Conservation (phyloP, 148 eudicot species). For the Rhododendron mucronatum region DNA sequence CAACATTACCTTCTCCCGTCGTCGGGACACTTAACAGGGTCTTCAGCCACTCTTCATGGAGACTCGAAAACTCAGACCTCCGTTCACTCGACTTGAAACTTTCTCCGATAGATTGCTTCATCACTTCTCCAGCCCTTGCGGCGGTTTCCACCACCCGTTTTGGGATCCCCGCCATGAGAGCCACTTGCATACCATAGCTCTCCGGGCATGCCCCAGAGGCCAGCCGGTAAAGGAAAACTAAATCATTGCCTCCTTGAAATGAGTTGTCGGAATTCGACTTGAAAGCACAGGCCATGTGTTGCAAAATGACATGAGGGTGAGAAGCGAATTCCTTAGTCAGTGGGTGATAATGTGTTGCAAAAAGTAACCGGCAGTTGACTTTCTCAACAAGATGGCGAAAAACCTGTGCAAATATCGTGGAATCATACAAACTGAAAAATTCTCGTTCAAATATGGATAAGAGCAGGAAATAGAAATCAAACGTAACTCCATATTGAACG, state of each 20-base stretch:
- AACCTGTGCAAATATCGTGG: constrained; percentile 42
- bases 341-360: constrained; percentile 96
- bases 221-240: constrained; percentile 76
- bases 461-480: background rate
- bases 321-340: constrained; percentile 89
- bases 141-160: constrained; percentile 69
- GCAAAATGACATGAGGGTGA: constrained; percentile 77
- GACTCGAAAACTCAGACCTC: constrained; percentile 75
- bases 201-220: constrained; percentile 86
- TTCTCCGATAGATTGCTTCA: constrained; percentile 62
- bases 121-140: constrained; percentile 49
- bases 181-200: constrained; percentile 97
- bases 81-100: constrained; percentile 78
- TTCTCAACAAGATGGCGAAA: constrained; percentile 89
- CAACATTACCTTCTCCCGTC: constrained; percentile 21
- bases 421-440: background rate
- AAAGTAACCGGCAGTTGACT: constrained; percentile 84
- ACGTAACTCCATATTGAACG: background rate
- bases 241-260: constrained; percentile 27
- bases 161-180: constrained; percentile 89
- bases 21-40: constrained; percentile 38
- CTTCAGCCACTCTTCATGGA: constrained; percentile 83
- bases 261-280: constrained; percentile 27
- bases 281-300: constrained; percentile 90
- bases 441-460: background rate